A percentile compares a stretch with the other conserved stretches of the same genome.
phyloP scores from a whole-genome alignment of 768 basidiomycete species.

The Suillus lakei region DNA sequence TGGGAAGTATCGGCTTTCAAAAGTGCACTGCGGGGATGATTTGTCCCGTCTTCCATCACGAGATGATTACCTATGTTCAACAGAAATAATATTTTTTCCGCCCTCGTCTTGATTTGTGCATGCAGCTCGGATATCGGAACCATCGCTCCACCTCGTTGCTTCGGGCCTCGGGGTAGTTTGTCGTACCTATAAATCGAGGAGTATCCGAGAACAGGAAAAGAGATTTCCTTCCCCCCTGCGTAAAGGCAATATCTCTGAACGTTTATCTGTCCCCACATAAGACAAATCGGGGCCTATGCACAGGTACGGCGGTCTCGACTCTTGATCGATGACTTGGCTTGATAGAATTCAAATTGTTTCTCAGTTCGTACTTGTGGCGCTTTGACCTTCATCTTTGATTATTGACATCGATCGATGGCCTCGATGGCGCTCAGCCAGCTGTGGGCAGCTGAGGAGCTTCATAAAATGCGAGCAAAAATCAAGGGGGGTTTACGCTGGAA shows the following conservation, averaged over 20 bases:
- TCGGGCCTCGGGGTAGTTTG: constrained; percentile 10
- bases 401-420: not conserved
- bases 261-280: constrained; percentile 15
- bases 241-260: constrained; percentile 10
- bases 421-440: constrained; percentile 7
- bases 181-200: constrained; percentile 18
- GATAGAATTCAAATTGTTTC: constrained; percentile 4
- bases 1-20: not conserved
- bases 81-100: not conserved
- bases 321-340: constrained; percentile 27
- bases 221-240: constrained; percentile 19
- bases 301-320: constrained; percentile 24
- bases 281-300: constrained; percentile 19
- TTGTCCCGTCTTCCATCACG: not conserved
- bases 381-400: not conserved
- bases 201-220: constrained; percentile 15
- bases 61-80: not conserved
- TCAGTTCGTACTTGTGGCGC: not conserved
- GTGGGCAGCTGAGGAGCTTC: not conserved
- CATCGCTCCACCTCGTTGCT: constrained; percentile 13
- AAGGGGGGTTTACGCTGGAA: not conserved
- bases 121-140: constrained; percentile 17
- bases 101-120: constrained; percentile 2
- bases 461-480: not conserved
- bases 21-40: not conserved